phyloP scores from a whole-genome alignment of 495 filamentous ascomycete species.

The Parathielavia appendiculata region DNA sequence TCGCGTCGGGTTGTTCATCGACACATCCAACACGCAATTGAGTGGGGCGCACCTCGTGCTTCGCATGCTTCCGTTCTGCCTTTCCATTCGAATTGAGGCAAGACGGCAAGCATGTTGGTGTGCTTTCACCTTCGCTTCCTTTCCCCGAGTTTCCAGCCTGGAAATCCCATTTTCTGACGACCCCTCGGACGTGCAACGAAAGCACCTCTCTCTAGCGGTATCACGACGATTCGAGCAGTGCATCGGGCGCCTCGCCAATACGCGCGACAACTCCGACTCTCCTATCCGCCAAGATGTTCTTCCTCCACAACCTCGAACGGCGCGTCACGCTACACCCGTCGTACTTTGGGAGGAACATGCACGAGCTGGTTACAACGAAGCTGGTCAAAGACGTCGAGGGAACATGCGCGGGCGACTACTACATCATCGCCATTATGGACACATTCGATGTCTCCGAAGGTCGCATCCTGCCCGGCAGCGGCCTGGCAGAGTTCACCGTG shows the following conservation, averaged over 20 bases:
- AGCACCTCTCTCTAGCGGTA: neutral
- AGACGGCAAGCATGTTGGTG: conserved; percentile 10
- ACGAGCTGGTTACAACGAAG: conserved; percentile 77
- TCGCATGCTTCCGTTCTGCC: neutral
- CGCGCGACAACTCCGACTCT: too few relatives aligned
- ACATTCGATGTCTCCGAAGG: conserved; percentile 88
- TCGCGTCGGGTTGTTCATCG: neutral
- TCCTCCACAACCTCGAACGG: conserved; percentile 91
- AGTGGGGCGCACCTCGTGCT: neutral
- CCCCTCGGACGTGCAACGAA: neutral
- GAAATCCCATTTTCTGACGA: neutral
- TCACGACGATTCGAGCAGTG: neutral
- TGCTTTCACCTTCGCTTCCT: neutral
- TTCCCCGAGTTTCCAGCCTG: neutral
- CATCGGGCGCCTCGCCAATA: too few relatives aligned
- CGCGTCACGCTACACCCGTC: conserved; percentile 91
- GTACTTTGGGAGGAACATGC: conserved; percentile 88
- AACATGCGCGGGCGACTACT: conserved; percentile 85
- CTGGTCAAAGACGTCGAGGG: conserved; percentile 91
- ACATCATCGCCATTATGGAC: conserved; percentile 95
- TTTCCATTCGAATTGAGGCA: neutral
- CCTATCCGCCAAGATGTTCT: conserved; percentile 64
- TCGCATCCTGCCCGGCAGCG: conserved; percentile 81
- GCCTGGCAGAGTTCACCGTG: conserved; percentile 88
- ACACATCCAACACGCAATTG: neutral